A percentile compares a stretch with the other conserved stretches of the same genome.
These are phyloP conservation scores for Parathielavia hyrcaniae DNA, from an alignment of 495 filamentous ascomycete species.

Conservation along the genomic window DNA sequence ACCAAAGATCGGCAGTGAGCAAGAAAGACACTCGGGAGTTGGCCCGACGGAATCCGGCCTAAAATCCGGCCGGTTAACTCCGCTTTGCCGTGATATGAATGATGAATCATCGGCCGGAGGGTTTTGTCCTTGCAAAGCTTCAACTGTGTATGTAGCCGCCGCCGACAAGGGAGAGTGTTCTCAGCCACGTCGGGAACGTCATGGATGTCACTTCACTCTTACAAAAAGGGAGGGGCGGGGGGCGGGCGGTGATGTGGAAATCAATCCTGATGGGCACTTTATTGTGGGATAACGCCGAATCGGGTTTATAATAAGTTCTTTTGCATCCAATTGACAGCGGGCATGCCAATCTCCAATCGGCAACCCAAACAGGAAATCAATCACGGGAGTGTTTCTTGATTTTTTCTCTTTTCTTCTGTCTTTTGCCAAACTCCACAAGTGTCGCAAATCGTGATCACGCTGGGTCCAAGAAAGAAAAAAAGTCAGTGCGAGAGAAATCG, in stretches of 20 bases:
- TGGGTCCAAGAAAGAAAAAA: background rate
- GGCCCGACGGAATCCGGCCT: slow-evolving; percentile 7
- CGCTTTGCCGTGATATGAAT: background rate
- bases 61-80: slow-evolving; percentile 11
- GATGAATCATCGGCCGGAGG: slow-evolving; percentile 1
- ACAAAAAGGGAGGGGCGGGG: too few relatives aligned
- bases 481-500: background rate
- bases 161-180: too few relatives aligned
- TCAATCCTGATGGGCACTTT: background rate
- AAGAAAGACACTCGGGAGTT: background rate
- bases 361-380: too few relatives aligned
- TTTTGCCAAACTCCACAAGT: too few relatives aligned
- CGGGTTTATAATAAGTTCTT: too few relatives aligned
- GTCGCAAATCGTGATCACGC: too few relatives aligned
- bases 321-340: too few relatives aligned
- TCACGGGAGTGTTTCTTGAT: too few relatives aligned
- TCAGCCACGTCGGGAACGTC: background rate
- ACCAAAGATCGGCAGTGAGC: background rate
- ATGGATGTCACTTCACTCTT: background rate
- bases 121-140: background rate
- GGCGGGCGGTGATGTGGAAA: too few relatives aligned
- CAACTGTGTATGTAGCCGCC: too few relatives aligned
- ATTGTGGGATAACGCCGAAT: background rate
- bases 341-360: too few relatives aligned
- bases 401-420: too few relatives aligned